Evolutionary conservation across 306 rosid genomes (phyloP), one percentile per base, ranked within the genome.

Genomic region (Cucumis cinereus): DNA sequence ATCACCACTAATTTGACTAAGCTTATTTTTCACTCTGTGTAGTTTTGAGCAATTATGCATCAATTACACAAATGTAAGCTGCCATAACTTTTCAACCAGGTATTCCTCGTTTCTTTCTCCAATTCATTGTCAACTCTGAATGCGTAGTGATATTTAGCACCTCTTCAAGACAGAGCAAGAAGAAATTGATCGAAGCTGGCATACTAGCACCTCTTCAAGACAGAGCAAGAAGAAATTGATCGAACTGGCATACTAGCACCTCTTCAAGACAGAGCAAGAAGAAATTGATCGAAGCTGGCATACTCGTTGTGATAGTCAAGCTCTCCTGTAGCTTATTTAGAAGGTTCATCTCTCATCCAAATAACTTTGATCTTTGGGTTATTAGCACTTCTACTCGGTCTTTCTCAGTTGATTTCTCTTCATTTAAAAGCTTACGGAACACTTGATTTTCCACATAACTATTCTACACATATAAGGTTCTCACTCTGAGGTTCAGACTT

Each of bases 81-180:
- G 81, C 92, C 90, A 73, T 90, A 91, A 83, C 92, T 88, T 88
- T 93, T 91, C 97, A 93, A 93, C 97, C 93, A 89, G 96, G 97
- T 93, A 93, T 40, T 63, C 16, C 24, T n/a, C 73, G 7, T 49
- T 59, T 67, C 41, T 59, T 79, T 83, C 76, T 79, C 47, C 74
- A 26, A 58, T 58, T 77, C 73, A 62, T 66, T 69, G 73, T 76
- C 74, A 77, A 81, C 77, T 77, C 85, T 88, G 76, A 84, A 68
- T 73, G 41, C 53, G 54, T 85, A 49, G 74, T 87, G 78, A 83
- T 76, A 57, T 84, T 82, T 93, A 91, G 90, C 96, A 89, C 63
- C 93, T 89, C 66, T 93, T 93, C 92, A 89, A 89, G 92, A 73
- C 87, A 88, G 91, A 91, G 84, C 96, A 91, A 87, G 98, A 93